Evolutionary conservation across 2,329 filamentous ascomycete genomes (phyloP).

Genomic region (Colletotrichum plurivorum): DNA sequence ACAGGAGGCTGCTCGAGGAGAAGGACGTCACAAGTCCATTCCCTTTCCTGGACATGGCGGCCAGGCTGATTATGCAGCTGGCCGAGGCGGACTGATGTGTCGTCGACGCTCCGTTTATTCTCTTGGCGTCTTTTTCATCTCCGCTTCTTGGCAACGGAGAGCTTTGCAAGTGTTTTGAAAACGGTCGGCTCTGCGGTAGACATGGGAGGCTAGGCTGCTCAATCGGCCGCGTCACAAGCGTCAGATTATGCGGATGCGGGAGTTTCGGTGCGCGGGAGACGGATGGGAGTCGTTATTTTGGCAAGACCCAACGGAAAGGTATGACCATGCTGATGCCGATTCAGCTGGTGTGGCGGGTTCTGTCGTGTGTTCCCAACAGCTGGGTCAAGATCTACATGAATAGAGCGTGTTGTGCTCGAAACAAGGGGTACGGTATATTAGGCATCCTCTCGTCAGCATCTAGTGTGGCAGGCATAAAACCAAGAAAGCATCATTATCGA

Average conservation of each 20-base stretch:
- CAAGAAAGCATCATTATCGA: slow-evolving; percentile 24
- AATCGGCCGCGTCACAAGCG: slow-evolving; percentile 25
- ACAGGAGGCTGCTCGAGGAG: slow-evolving; percentile 85
- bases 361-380: slow-evolving; percentile 18
- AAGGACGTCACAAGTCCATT: slow-evolving; percentile 97
- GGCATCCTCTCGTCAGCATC: slow-evolving; percentile 20
- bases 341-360: slow-evolving; percentile 1
- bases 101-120: slow-evolving; percentile 12
- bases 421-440: slow-evolving; percentile 14
- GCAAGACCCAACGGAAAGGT: slow-evolving; percentile 7
- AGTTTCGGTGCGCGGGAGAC: slow-evolving; percentile 33
- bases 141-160: slow-evolving; percentile 23
- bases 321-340: slow-evolving; percentile 10
- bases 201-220: slow-evolving; percentile 22
- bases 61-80: slow-evolving; percentile 91
- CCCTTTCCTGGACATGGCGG: slow-evolving; percentile 94
- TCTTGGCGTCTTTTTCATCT: slow-evolving; percentile 12
- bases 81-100: slow-evolving; percentile 78
- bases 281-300: slow-evolving; percentile 20
- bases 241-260: slow-evolving; percentile 30
- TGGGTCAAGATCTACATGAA: slow-evolving; percentile 13
- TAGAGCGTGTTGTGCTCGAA: slow-evolving; percentile 20
- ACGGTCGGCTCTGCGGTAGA: slow-evolving; percentile 30
- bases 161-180: slow-evolving; percentile 22
- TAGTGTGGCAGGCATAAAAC: slow-evolving; percentile 13